A percentile compares a stretch with the other conserved stretches of the same genome.
Evolutionary conservation across 2,329 filamentous ascomycete genomes (phyloP).

Genomic region (Akanthomyces lecanii): DNA sequence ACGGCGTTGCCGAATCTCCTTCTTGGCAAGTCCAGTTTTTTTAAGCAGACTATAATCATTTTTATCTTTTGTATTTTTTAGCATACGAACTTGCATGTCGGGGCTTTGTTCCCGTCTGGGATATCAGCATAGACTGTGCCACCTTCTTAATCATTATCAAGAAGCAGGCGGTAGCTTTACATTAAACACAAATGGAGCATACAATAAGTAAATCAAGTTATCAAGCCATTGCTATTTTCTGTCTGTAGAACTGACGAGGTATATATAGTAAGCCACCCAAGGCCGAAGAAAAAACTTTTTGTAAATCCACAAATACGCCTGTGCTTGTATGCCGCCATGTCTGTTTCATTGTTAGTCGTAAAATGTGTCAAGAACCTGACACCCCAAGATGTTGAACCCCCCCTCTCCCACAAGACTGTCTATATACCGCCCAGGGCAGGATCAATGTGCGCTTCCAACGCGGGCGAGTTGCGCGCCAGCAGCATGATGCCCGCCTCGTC

Average conservation of each 20-base stretch:
- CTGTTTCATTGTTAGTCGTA: neutral
- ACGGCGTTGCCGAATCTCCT: too few species aligned
- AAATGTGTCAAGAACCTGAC: neutral
- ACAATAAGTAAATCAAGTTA: neutral
- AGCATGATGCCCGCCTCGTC: slow-evolving; percentile 43
- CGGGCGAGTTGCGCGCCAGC: slow-evolving; percentile 29
- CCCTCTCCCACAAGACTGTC: too few species aligned
- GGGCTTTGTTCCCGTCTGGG: neutral
- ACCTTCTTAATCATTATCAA: neutral
- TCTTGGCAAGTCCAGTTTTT: neutral
- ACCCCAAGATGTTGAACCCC: neutral
- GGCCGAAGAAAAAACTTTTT: neutral
- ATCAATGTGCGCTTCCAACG: slow-evolving; percentile 28
- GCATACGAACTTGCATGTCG: neutral
- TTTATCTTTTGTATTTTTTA: neutral
- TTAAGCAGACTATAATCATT: neutral
- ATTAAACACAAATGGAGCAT: neutral
- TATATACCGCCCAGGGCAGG: slow-evolving; percentile 26
- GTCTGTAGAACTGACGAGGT: too few species aligned
- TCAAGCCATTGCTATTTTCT: neutral
- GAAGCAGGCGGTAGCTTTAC: neutral
- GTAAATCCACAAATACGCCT: neutral
- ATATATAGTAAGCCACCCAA: neutral
- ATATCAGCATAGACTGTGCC: slow-evolving; percentile 1
- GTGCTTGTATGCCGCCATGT: slow-evolving; percentile 3